Percentiles rank a stretch among this genome's conserved stretches.
Evolutionary conservation across 495 filamentous ascomycete species (phyloP).

Genomic region (Podospora didyma): DNA sequence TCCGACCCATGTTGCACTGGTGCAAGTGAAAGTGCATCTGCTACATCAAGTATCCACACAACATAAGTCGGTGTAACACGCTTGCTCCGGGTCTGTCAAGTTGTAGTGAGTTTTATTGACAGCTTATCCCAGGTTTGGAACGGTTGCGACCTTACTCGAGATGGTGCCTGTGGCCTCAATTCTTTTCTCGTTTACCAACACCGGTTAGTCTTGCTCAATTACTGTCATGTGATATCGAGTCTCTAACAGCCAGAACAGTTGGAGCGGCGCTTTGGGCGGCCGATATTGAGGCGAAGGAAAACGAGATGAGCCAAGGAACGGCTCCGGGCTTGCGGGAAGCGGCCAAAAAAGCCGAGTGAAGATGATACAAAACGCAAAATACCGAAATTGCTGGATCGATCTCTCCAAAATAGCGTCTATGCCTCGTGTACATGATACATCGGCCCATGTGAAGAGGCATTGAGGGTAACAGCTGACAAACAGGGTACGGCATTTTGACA

Average conservation of each 20-base stretch:
- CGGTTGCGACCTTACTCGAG: slow-evolving; percentile 71
- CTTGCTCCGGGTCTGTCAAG: neutral
- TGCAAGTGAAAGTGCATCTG: too few species aligned
- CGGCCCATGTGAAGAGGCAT: slow-evolving; percentile 8
- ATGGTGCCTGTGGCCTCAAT: slow-evolving; percentile 80
- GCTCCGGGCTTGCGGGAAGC: slow-evolving; percentile 51
- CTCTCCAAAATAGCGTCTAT: slow-evolving; percentile 10
- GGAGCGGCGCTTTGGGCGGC: slow-evolving; percentile 93
- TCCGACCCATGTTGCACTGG: neutral
- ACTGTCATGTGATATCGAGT: neutral
- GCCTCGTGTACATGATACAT: slow-evolving; percentile 10
- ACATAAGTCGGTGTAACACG: slow-evolving; percentile 3
- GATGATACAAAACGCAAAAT: slow-evolving; percentile 17
- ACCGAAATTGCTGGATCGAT: slow-evolving; percentile 22
- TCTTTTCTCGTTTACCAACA: slow-evolving; percentile 85
- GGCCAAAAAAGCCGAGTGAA: slow-evolving; percentile 53
- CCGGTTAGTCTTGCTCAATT: slow-evolving; percentile 41
- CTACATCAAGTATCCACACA: neutral
- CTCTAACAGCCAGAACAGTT: slow-evolving; percentile 37
- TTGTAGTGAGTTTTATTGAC: slow-evolving; percentile 1
- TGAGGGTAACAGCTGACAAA: slow-evolving; percentile 13
- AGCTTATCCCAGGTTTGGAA: slow-evolving; percentile 65
- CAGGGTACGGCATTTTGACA: slow-evolving; percentile 29
- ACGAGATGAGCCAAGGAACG: slow-evolving; percentile 43
- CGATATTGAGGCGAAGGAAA: slow-evolving; percentile 70